A percentile compares a stretch with the other conserved stretches of the same genome.
phyloP scores from a whole-genome alignment of 192 early-diverging fungal species.

The Gaertneriomyces semiglobifer region DNA sequence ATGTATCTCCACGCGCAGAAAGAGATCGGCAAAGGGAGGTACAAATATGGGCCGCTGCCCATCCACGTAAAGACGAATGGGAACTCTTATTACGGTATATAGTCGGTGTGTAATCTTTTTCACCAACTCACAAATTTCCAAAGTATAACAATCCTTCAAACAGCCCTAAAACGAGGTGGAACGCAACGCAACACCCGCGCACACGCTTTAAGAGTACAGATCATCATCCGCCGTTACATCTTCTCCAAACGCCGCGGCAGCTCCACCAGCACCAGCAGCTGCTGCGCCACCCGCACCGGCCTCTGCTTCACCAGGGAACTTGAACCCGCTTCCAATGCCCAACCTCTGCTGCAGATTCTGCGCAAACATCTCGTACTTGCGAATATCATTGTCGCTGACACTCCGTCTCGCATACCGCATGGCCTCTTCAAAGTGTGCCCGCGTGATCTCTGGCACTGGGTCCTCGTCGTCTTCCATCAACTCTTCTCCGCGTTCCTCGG shows the following conservation, averaged over 20 bases:
- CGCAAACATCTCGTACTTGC: constrained; percentile 99
- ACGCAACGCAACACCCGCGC: no score
- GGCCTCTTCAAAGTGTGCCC: constrained; percentile 97
- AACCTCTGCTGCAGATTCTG: constrained; percentile 95
- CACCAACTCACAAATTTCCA: no score
- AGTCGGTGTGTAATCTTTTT: no score
- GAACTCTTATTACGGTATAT: no score
- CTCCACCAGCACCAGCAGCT: constrained; percentile 39
- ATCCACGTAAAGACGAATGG: no score
- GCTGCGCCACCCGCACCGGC: constrained; percentile 26
- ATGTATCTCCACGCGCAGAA: no score
- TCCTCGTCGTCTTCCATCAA: constrained; percentile 78
- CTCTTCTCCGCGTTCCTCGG: constrained; percentile 66
- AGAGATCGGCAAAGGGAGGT: no score
- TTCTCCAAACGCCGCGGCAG: constrained; percentile 51
- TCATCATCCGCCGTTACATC: constrained; percentile 72
- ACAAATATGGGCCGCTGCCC: no score
- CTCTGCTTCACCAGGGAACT: constrained; percentile 76
- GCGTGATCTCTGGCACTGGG: constrained; percentile 86
- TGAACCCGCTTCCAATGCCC: constrained; percentile 87
- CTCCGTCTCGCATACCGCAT: constrained; percentile 96
- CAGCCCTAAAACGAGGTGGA: no score
- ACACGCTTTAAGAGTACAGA: constrained; percentile 66
- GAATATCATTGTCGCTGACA: constrained; percentile 93
- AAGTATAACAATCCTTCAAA: no score